Conservation (phyloP, 2,329 filamentous ascomycete species). For the Fusarium drepaniforme region DNA sequence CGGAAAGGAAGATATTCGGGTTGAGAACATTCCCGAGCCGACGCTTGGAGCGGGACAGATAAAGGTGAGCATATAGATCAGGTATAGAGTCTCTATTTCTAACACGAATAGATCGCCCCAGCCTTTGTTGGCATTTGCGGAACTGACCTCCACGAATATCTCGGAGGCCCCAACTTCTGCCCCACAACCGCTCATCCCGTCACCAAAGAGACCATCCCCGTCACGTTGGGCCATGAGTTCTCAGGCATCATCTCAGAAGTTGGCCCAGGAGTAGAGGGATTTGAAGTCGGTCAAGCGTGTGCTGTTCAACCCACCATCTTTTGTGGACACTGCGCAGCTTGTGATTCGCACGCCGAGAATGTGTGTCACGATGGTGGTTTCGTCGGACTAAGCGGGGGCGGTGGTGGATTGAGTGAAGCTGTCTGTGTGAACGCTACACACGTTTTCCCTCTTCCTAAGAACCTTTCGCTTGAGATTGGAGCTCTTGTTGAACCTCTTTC, state of each 20-base stretch:
- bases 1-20: conserved; percentile 66
- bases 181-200: conserved; percentile 68
- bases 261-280: conserved; percentile 59
- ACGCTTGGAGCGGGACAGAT: conserved; percentile 64
- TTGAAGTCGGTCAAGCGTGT: conserved; percentile 68
- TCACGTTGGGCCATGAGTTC: conserved; percentile 76
- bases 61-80: conserved; percentile 25
- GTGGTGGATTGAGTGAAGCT: conserved; percentile 67
- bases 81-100: rapidly evolving
- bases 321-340: conserved; percentile 68
- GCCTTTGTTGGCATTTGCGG: conserved; percentile 64
- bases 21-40: conserved; percentile 63
- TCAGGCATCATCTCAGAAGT: conserved; percentile 70
- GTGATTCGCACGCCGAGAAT: conserved; percentile 64
- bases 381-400: conserved; percentile 54
- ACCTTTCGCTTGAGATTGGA: conserved; percentile 62
- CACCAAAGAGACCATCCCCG: conserved; percentile 67
- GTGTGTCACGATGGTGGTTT: conserved; percentile 63
- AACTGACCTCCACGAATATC: conserved; percentile 49
- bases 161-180: conserved; percentile 50
- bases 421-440: conserved; percentile 64
- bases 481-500: conserved; percentile 66
- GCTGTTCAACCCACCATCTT: conserved; percentile 71
- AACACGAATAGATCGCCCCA: conserved; percentile 38
- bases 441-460: conserved; percentile 63